Evolutionary conservation across 257 asterid species (phyloP), one percentile per base, ranked within the genome.

Genomic region (Echites panduratus): DNA sequence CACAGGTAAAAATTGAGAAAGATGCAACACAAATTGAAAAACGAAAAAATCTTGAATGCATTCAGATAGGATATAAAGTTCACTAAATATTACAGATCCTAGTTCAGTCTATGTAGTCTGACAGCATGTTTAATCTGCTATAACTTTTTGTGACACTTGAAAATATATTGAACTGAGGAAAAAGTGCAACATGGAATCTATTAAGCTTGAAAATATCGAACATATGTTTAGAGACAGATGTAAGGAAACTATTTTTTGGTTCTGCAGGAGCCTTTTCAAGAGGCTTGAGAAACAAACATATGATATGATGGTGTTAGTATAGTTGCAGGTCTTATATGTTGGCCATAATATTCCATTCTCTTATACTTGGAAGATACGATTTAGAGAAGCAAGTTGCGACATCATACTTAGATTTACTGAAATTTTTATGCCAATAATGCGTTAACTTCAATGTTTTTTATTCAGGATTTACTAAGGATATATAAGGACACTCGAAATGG

Each of bases 401-500:
- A n/a, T 40, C 24, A 32, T 65, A 24, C 41, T 44, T 44, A 40
- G 14, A 65, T 58, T 32, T 45, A 43, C 20, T 66, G 3, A 67
- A 67, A 1, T 2, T 1, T 12, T 22, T 50, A 45, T 44, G 57
- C 27, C 11, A 68, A 68, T 26, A 27, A 68, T 45, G 4, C 48
- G 35, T n/a, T 41, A 63, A 0, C 47, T 29, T 27, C 32, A 5
- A 41, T 70, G 48, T 53, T 32, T 41, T 40, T 11, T 41, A 40
- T 71, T 38, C 81, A 94, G 99, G 95, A 94, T 79, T 81, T 87
- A 35, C 75, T 94, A 66, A 83, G 79, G 83, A 80, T 83, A 9
- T 94, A 94, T 72, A 94, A 94, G 85, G 91, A 88, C 66, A 89
- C 97, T 62, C 87, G 99, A 75, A 91, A 94, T 77, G 99, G 97